Percentiles rank a stretch among this genome's conserved stretches.
Conservation (phyloP, 2,329 filamentous ascomycete species). For the Fusarium sulawesiense region DNA sequence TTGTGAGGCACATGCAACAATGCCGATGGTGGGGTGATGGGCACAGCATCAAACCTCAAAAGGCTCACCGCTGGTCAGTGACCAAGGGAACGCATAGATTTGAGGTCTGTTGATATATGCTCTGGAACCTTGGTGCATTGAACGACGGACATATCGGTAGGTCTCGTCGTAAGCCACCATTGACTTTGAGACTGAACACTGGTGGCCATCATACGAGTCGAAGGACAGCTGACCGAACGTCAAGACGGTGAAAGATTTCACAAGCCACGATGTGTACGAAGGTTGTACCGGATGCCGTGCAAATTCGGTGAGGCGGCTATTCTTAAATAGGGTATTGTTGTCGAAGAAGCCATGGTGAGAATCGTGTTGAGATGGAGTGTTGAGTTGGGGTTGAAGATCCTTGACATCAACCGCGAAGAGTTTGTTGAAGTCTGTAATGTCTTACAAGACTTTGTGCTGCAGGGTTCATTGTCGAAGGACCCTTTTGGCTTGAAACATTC, state of each 20-base stretch:
- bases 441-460: not conserved
- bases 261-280: conserved; percentile 36
- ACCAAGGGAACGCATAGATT: conserved; percentile 20
- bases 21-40: conserved; percentile 41
- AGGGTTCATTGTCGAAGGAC: not conserved
- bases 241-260: conserved; percentile 41
- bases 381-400: conserved; percentile 5
- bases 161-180: conserved; percentile 5
- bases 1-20: conserved; percentile 26
- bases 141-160: conserved; percentile 8
- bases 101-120: not conserved
- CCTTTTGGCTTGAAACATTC: not conserved
- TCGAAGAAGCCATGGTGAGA: conserved; percentile 6
- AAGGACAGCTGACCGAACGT: conserved; percentile 39
- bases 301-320: conserved; percentile 20
- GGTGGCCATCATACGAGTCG: conserved; percentile 41
- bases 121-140: conserved; percentile 21
- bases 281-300: conserved; percentile 41
- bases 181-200: conserved; percentile 19
- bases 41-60: conserved; percentile 18
- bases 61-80: conserved; percentile 42
- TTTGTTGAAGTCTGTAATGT: not conserved
- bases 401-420: not conserved
- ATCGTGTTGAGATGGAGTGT: not conserved
- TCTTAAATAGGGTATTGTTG: conserved; percentile 4